Percentiles rank a stretch among this genome's conserved stretches.
Evolutionary conservation across 352 stramenopile species (phyloP).

Genomic region (Globisporangium carolinianum): DNA sequence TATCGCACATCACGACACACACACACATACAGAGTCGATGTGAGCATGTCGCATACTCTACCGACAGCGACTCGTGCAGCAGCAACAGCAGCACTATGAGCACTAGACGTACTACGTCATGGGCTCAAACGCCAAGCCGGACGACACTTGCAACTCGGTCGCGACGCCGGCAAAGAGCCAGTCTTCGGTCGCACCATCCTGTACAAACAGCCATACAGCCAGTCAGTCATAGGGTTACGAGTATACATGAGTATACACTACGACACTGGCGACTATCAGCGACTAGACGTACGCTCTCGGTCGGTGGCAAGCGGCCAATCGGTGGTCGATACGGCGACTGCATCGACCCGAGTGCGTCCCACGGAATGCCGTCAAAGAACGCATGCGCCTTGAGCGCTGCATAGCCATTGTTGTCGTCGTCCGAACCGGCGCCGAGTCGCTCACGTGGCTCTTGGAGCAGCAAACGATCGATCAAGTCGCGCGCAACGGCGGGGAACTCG

Average conservation of each 20-base stretch:
- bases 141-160: conserved; percentile 83
- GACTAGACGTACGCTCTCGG: conserved; percentile 32
- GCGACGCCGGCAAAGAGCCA: conserved; percentile 85
- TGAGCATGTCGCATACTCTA: not conserved
- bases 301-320: conserved; percentile 47
- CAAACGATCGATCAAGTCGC: conserved; percentile 74
- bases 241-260: too few species aligned
- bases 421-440: conserved; percentile 60
- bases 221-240: not conserved
- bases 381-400: conserved; percentile 59
- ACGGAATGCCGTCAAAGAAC: conserved; percentile 83
- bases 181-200: conserved; percentile 85
- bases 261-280: not conserved
- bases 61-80: not conserved
- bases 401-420: conserved; percentile 78
- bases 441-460: conserved; percentile 65
- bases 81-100: not conserved
- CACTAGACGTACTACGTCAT: conserved; percentile 40
- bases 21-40: not conserved
- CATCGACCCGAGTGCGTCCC: conserved; percentile 40
- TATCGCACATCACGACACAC: conserved; percentile 5
- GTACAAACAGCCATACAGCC: not conserved
- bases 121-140: conserved; percentile 62
- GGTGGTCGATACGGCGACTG: conserved; percentile 58
- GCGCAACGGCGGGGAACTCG: conserved; percentile 47